Evolutionary conservation across 73 alveolate species (phyloP), one percentile per base, ranked within the genome.

Genomic region (Strombidium stylifer): DNA sequence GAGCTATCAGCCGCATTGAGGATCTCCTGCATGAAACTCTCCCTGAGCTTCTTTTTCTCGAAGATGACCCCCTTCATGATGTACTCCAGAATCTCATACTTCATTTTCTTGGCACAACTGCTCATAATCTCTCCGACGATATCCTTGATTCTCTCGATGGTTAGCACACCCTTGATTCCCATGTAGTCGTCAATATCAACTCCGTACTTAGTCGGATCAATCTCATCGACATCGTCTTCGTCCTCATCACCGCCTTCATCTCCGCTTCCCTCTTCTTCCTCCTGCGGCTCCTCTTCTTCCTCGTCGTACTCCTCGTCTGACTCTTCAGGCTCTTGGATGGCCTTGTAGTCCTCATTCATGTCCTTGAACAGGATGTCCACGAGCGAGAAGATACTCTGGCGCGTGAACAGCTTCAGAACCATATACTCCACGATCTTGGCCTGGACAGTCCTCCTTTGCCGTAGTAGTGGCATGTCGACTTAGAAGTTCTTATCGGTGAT

Each of bases 21-120:
- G 20, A 64, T 64, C 51, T 64, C 78, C 24, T 64, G 41, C 37
- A 64, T 6, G 36, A 20, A 64, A 2, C 52, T 15, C 23, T 64
- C 78, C 16, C 78, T 44, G 24, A 64, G 65, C 40, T 64, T 64
- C 26, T 47, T 64, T 65, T 64, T 64, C 23, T 64, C 78, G 45
- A 64, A 64, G n/a, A 64, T 65, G 0, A 64, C 78, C 5, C 78
- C 78, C 32, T 64, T 64, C 78, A 64, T 64, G 31, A 64, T 44
- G 14, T 49, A 53, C 27, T 64, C 78, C 1, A 64, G 40, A 10
- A 64, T 47, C 11, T 64, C 78, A 46, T 64, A 64, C 57, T 64
- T 64, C 27, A 44, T 8, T n/a, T 64, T 54, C 51, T 64, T 64
- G 42, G n/a, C n/a, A n/a, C 66, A 64, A 21, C 45, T 64, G 34